Base-by-base conservation (phyloP, 116 monocot species). In the Phalaenopsis hybrid region DNA sequence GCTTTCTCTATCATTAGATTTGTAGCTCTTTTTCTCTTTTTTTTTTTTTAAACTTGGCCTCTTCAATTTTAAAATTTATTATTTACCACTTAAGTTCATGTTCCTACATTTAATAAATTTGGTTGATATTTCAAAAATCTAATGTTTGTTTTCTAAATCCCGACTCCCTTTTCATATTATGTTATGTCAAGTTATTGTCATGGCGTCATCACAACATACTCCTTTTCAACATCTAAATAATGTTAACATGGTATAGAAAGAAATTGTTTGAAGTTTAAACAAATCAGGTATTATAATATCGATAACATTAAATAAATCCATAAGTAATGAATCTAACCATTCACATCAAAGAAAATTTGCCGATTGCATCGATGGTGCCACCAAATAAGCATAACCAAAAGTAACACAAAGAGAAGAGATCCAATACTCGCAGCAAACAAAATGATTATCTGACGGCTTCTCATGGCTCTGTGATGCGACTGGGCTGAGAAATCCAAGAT, bases 321-420 rank as follows among this genome's bases (percentile, higher is more conserved):
- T 5, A 4, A 33, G 61, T 18, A 75, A 75, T 49, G 34, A 49
- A 58, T 74, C 85, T 82, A 55, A 97, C 97, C 97, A 82, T 94
- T 92, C 49, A 97, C 90, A 80, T 97, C 93, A 85, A 90, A 93
- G 83, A 94, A 94, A 78, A 92, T 81, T 82, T 97, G 94, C 57
- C 88, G 88, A 52, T 85, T 89, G 63, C 84, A 86, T 76, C 85
- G 85, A 20, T 86, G 91, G 8, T 86, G 87, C 91, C 97, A 91
- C 90, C 89, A 92, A 82, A 91, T 83, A 76, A 94, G 78, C 70
- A 94, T 87, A n/a, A 78, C 81, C 72, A 63, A 79, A 58, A 89
- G 51, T 8, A 86, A 44, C 1, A 88, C 44, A 65, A 91, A 44
- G 48, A 86, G 74, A 79, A 92, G 81, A 57, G 85, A 90, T 48